Conservation (phyloP, 2,329 filamentous ascomycete genomes). For the Aphanocladium album region DNA sequence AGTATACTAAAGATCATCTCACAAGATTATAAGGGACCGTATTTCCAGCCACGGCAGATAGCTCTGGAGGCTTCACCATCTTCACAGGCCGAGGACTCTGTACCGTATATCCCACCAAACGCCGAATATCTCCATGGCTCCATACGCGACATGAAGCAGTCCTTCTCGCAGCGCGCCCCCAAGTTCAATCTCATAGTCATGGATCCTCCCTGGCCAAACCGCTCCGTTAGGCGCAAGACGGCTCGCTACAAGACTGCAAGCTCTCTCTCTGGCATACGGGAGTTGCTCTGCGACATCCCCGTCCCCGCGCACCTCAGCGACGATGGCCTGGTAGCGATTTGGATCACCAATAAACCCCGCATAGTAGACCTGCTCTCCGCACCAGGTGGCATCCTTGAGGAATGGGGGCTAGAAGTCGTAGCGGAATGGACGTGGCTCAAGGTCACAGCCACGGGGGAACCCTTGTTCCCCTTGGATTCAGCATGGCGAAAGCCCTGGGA, state of each 20-base stretch:
- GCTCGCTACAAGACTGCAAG: slow-evolving; percentile 40
- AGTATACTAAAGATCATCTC: slow-evolving; percentile 33
- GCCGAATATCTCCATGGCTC: slow-evolving; percentile 45
- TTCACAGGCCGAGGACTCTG: not conserved
- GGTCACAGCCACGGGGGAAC: slow-evolving; percentile 59
- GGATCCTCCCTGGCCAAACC: slow-evolving; percentile 79
- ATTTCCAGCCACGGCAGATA: slow-evolving; percentile 39
- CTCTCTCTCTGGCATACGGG: slow-evolving; percentile 40
- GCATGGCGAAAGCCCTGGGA: slow-evolving; percentile 74
- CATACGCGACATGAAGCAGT: slow-evolving; percentile 35
- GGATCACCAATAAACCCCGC: slow-evolving; percentile 70
- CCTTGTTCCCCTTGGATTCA: slow-evolving; percentile 56
- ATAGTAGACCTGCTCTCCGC: slow-evolving; percentile 51
- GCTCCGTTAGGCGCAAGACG: slow-evolving; percentile 60
- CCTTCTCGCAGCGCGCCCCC: slow-evolving; percentile 40
- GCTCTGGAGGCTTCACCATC: slow-evolving; percentile 9
- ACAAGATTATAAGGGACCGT: slow-evolving; percentile 35
- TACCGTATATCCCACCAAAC: slow-evolving; percentile 34
- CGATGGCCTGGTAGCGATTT: slow-evolving; percentile 61
- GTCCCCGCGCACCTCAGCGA: slow-evolving; percentile 48
- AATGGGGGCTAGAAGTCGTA: slow-evolving; percentile 60
- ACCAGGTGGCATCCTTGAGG: slow-evolving; percentile 53
- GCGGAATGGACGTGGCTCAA: slow-evolving; percentile 81
- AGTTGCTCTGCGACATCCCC: slow-evolving; percentile 51
- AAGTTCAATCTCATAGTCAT: slow-evolving; percentile 64